A percentile compares a stretch with the other conserved stretches of the same genome.
These are phyloP conservation scores for Boletus vermiculosoides DNA, from an alignment of 768 basidiomycete genomes.

Conservation along the genomic window DNA sequence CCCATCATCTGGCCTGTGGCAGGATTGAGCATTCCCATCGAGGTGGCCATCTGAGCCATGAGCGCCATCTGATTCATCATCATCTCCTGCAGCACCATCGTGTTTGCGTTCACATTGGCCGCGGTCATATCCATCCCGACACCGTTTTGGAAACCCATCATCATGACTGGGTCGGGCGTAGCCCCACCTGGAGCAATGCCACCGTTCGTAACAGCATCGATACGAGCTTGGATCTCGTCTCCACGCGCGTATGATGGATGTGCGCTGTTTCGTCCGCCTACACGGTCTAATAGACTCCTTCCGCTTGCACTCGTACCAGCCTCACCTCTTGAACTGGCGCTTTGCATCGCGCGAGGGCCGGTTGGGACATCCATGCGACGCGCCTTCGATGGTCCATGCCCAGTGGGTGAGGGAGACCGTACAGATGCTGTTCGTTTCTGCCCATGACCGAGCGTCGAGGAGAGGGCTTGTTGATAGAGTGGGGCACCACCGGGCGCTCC, in stretches of 20 bases:
- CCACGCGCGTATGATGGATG: constrained; percentile 36
- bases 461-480: constrained; percentile 75
- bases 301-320: constrained; percentile 27
- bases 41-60: constrained; percentile 89
- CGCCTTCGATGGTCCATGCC: constrained; percentile 63
- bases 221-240: constrained; percentile 77
- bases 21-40: constrained; percentile 75
- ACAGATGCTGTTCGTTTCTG: constrained; percentile 68
- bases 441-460: constrained; percentile 52
- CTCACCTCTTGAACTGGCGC: constrained; percentile 21
- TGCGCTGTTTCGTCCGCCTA: constrained; percentile 56
- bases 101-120: constrained; percentile 61
- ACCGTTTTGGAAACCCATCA: constrained; percentile 47
- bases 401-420: constrained; percentile 64
- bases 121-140: constrained; percentile 40
- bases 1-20: constrained; percentile 54
- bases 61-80: constrained; percentile 91
- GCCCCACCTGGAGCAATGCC: constrained; percentile 39
- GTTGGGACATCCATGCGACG: constrained; percentile 77
- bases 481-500: constrained; percentile 33
- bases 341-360: constrained; percentile 80
- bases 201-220: constrained; percentile 70
- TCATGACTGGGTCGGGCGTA: constrained; percentile 37
- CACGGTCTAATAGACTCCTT: constrained; percentile 76
- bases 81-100: constrained; percentile 80